phyloP scores from a whole-genome alignment of 176 grass and related monocot genomes.

The Zea luxurians region DNA sequence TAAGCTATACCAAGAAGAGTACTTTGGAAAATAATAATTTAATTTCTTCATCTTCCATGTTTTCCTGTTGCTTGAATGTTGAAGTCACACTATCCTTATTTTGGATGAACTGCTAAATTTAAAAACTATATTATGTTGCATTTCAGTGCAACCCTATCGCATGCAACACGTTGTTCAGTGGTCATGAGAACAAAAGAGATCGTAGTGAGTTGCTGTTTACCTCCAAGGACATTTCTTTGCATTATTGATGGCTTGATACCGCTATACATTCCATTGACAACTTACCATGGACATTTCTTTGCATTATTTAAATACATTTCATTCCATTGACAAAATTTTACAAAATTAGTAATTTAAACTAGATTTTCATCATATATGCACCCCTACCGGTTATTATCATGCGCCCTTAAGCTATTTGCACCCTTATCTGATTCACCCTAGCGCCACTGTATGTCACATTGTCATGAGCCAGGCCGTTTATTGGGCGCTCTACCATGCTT shows the following conservation, averaged over 20 bases:
- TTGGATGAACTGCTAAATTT: neutral
- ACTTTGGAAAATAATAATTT: neutral
- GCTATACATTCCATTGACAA: neutral
- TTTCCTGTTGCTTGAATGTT: constrained; percentile 19
- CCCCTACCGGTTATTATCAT: too few relatives aligned
- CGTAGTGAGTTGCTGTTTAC: neutral
- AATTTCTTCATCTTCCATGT: neutral
- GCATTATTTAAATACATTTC: too few relatives aligned
- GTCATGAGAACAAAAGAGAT: neutral
- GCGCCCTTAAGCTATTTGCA: too few relatives aligned
- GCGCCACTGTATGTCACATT: neutral
- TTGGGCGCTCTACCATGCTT: neutral
- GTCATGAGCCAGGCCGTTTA: constrained; percentile 9
- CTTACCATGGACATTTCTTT: neutral
- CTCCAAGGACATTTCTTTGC: neutral
- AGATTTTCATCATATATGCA: too few relatives aligned
- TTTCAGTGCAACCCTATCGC: neutral
- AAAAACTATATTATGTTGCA: neutral
- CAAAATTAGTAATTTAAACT: too few relatives aligned
- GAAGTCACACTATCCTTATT: neutral
- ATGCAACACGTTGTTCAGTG: neutral
- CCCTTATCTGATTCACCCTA: too few relatives aligned
- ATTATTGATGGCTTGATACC: neutral
- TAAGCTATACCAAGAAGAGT: constrained; percentile 18
- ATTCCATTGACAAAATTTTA: too few relatives aligned